Base-by-base conservation (phyloP, 108 stramenopile genomes). In the Cyclotella cryptica region DNA sequence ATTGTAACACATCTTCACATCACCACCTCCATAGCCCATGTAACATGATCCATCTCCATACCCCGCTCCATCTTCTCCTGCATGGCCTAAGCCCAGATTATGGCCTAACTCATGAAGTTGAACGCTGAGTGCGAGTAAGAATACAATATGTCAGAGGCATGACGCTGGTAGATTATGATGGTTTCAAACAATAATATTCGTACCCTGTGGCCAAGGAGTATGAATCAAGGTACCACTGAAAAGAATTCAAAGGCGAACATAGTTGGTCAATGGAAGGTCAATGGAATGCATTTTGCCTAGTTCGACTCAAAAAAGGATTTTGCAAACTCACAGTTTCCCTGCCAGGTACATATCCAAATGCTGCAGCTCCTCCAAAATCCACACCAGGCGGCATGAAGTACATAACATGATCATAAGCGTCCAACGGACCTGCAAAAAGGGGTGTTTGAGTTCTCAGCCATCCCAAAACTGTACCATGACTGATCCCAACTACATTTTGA, bases 11-110 rank as follows among this genome's bases (percentile, higher is more conserved):
- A 68, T 68, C 40, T 49, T 68, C 21, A 47, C 45, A 22, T 68
- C 47, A 44, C 21, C 21, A 18, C 46, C 67, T 12, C 67, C 67
- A 52, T 49, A 49, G 14, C 67, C 67, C 67, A 68, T 68, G 67
- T 68, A 68, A 35, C 67, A 68, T 18, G 67, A 68, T 3, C 67
- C 46, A 68, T 68, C 67, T 18, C 67, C 67, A 22, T 68, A 68
- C 10, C 12, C 27, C 10, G 46, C 67, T 12, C 67, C 67, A 52
- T 52, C 51, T 68, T 68, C 67, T 17, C 67, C 67, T 17, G 49
- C 24, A 52, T 68, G 67, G 15, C 67, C 67, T 12, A 68, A 28
- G 27, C 67, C 46, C 3, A 68, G 19, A 47, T 68, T 68, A 12
- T 68, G 67, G 24, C 67, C 51, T 28, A 52, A 46, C 13, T 30